Evolutionary conservation across 2,329 filamentous ascomycete genomes (phyloP), one percentile per base, ranked within the genome.

Genomic region (Hypoxylon sp.): DNA sequence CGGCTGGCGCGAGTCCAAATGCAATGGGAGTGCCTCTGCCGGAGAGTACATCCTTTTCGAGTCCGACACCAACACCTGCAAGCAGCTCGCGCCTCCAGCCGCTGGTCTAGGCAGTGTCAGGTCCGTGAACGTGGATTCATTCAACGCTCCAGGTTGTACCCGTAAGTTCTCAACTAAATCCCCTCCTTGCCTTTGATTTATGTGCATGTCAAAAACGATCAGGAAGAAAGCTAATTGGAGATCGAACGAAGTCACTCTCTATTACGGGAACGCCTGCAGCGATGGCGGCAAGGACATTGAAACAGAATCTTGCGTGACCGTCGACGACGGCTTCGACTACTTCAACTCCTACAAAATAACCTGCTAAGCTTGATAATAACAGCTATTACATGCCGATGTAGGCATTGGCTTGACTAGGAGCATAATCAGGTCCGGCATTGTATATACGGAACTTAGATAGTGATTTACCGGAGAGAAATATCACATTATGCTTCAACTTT

Each of bases 291-390:
- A 55, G 23, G 17, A 28, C 21, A 41, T 55, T 19, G 13, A 13
- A 7, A 13, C 25, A n/a, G 51, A 28, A 7, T 36, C 34, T 41
- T 55, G 51, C 19, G 19, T 55, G 19, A 23, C 34, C 10, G 36
- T 55, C 25, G 10, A 13, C 51, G 23, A 25, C 4, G 21, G 19
- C 34, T 2, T 30, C 36, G 51, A 55, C 34, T 41, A 41, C 21
- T 43, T 55, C 51, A 41, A n/a, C 21, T 55, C 51, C 21, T 43
- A 28, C 36, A 55, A 55, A 34, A 34, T 55, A 11, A 28, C 19
- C 34, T 55, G 51, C 21, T 41, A 55, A 28, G 23, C 11, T 41
- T 4, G 13, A 28, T 5, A n/a, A 21, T 19, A 10, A n/a, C 17
- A 52, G 13, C n/a, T 52, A 25, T 17, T 17, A 46, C 17, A 17